Evolutionary conservation across 1,284 basidiomycete genomes (phyloP), one percentile per base, ranked within the genome.

Genomic region (Volvariella volvacea): DNA sequence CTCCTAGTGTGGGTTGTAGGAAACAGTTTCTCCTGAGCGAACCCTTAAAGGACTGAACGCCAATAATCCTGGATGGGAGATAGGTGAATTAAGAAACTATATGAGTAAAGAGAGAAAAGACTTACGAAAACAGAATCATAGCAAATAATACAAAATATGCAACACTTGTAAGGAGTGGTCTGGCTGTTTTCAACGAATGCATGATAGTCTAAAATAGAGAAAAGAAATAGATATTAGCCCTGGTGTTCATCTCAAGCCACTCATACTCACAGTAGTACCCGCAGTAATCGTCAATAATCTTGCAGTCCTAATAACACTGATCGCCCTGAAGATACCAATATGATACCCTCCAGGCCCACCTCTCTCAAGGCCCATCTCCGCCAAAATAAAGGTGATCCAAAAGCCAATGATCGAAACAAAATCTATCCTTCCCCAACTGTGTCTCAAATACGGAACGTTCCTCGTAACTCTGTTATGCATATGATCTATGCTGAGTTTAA

Each of bases 391-490:
- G 3, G 78, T 73, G 43, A 88, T 74, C 90, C 90, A 94, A 58
- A 92, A 94, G 48, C 78, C 71, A 17, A 83, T 49, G 40, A 97
- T 80, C 1, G 95, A 90, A 28, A 97, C 64, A 50, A 88, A 80
- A 61, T 99, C 94, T 46, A 96, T 86, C 22, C 94, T 77, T 54
- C 86, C 90, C 93, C 94, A 98, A 44, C 88, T 91, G 57, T 98
- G 92, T 2, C 95, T 78, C 3, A 98, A 70, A 59, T 92, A 99
- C 0, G 95, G 91, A 2, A 88, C 64, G 52, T 85, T 85, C 39
- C 78, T 69, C 22, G 63, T 65, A 14, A 76, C 74, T 52, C 78
- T 80, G 45, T 71, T 65, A 44, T 72, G 74, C 0, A 75, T 63
- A 34, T 75, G 65, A 16, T 66, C 65, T 15, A 89, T 67, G 52